Evolutionary conservation across 768 basidiomycete species (phyloP), one percentile per base, ranked within the genome.

Genomic region (Collybiopsis confluens): DNA sequence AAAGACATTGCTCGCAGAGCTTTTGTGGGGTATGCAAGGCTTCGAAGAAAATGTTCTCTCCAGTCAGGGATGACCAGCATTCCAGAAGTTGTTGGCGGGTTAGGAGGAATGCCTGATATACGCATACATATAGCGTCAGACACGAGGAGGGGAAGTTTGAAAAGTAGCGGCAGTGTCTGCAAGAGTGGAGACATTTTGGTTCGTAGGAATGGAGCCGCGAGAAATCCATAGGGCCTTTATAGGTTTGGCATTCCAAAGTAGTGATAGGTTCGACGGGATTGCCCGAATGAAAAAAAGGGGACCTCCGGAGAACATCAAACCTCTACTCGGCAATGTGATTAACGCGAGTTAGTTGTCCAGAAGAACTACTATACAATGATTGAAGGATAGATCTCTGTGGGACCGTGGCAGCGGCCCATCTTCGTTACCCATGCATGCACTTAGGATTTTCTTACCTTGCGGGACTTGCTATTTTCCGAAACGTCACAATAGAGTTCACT

Each of bases 141-240:
- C 23, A 74, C 54, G 26, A 70, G 61, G 56, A 76, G 58, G 2
- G 72, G 73, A 9, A 75, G 56, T 37, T 71, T 73, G 42, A 66
- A 36, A 53, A 71, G 30, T 21, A 48, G n/a, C 10, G 47, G 7
- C 33, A 48, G 30, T 21, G 13, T 45, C 16, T 45, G 23, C 8
- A 40, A 16, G 6, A 13, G 20, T 10, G n/a, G 16, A 13, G 23
- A 24, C 16, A 18, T n/a, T n/a, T n/a, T n/a, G n/a, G n/a, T n/a
- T n/a, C n/a, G n/a, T 4, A 45, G 16, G 18, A 11, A 7, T 11
- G 21, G 38, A 41, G 10, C 21, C 21, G 21, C 38, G 38, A 41
- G 16, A 10, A 45, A 28, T 9, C 16, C 2, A 35, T 13, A 20
- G 10, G 30, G 27, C 7, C 24, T 23, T 38, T 48, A 48, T 35